Conservation (phyloP, 768 basidiomycete genomes). For the Brasilioporus rufonigricans region DNA sequence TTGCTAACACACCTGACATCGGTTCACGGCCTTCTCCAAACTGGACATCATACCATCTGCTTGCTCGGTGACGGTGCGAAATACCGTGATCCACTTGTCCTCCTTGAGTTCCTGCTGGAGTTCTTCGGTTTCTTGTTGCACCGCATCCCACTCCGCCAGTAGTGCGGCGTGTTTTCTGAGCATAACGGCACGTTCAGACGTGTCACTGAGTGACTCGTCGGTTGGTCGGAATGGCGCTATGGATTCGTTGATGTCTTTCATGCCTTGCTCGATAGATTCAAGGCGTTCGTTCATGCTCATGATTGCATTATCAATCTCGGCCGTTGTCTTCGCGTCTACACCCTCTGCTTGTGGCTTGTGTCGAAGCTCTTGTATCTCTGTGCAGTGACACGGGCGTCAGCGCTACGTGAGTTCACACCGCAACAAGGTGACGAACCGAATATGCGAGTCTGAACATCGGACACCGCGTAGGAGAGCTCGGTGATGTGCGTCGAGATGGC, state of each 20-base stretch:
- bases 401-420: background rate
- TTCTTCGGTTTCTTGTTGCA: constrained; percentile 76
- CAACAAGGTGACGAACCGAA: constrained; percentile 54
- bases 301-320: constrained; percentile 77
- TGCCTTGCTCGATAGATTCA: constrained; percentile 67
- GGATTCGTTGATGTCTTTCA: constrained; percentile 65
- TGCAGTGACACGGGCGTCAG: constrained; percentile 12
- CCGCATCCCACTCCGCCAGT: constrained; percentile 74
- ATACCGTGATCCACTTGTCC: constrained; percentile 95
- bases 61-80: constrained; percentile 90
- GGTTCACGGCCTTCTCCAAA: constrained; percentile 87
- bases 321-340: constrained; percentile 53
- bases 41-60: constrained; percentile 98
- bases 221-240: constrained; percentile 57
- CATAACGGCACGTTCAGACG: constrained; percentile 40
- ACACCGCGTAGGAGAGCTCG: constrained; percentile 81
- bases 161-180: constrained; percentile 75
- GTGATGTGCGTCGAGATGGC: constrained; percentile 85
- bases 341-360: constrained; percentile 74
- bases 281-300: constrained; percentile 77
- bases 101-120: constrained; percentile 92
- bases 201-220: constrained; percentile 47
- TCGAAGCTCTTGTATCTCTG: constrained; percentile 91
- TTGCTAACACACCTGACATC: constrained; percentile 68
- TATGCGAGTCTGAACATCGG: constrained; percentile 88